Evolutionary conservation across 2,329 filamentous ascomycete species (phyloP).

Genomic region (Colletotrichum horii): DNA sequence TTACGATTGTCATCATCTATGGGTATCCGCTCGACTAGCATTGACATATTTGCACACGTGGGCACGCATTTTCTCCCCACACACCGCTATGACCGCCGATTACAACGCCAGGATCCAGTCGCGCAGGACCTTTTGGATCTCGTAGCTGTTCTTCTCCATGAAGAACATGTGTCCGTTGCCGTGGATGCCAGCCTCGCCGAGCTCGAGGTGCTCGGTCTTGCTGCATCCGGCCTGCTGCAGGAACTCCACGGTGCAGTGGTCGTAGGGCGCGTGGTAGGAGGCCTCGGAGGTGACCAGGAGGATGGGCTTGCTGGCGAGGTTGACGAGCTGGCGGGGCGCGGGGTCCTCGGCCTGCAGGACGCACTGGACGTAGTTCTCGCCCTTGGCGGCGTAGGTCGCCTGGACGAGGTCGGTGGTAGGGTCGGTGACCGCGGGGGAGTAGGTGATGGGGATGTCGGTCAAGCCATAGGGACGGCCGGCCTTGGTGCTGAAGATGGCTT

Average conservation of each 20-base stretch:
- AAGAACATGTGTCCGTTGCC: conserved; percentile 56
- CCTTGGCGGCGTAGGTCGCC: conserved; percentile 27
- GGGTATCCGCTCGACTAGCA: conserved; percentile 7
- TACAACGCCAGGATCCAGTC: conserved; percentile 25
- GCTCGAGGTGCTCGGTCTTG: conserved; percentile 36
- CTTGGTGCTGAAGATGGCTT: conserved; percentile 40
- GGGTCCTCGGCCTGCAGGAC: conserved; percentile 40
- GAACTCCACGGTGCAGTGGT: conserved; percentile 45
- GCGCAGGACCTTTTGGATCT: conserved; percentile 33
- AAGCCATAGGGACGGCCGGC: conserved; percentile 48
- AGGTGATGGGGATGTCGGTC: conserved; percentile 53
- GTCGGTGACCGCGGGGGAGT: conserved; percentile 45
- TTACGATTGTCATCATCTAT: conserved; percentile 8
- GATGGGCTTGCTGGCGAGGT: conserved; percentile 38
- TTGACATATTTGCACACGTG: neutral
- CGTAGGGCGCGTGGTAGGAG: conserved; percentile 51
- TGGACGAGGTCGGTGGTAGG: conserved; percentile 37
- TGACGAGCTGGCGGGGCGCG: conserved; percentile 37
- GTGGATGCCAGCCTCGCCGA: conserved; percentile 41
- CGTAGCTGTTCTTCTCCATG: conserved; percentile 51
- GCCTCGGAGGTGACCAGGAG: conserved; percentile 47
- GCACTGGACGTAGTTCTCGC: conserved; percentile 29
- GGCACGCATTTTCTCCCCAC: neutral
- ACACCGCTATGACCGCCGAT: neutral
- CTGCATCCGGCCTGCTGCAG: conserved; percentile 47